Conservation (phyloP, 306 rosid genomes). For the Sicyos baderoa region DNA sequence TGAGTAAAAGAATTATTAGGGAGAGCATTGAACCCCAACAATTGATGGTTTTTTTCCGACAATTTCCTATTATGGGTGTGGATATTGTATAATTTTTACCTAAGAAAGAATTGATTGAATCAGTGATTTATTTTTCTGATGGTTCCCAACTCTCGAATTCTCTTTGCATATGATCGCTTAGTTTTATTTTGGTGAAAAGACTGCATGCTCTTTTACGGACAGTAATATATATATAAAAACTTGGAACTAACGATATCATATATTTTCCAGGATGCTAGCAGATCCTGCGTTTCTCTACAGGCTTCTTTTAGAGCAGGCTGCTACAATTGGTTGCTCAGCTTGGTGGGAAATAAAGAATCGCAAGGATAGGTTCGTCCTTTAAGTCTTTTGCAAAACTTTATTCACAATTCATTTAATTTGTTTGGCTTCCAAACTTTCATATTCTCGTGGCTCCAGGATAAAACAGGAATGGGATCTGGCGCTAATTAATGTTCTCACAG, state of each 20-base stretch:
- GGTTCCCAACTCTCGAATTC: conserved; percentile 6
- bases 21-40: too few relatives aligned
- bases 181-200: neutral
- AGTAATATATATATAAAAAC: neutral
- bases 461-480: conserved; percentile 99
- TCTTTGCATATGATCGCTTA: neutral
- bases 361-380: conserved; percentile 56
- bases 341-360: conserved; percentile 95
- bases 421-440: conserved; percentile 17
- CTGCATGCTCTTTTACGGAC: neutral
- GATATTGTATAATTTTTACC: neutral
- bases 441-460: conserved; percentile 47
- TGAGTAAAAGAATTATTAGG: too few relatives aligned
- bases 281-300: conserved; percentile 86
- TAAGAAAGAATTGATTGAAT: neutral
- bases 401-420: conserved; percentile 20
- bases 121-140: neutral
- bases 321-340: conserved; percentile 70
- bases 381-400: conserved; percentile 12
- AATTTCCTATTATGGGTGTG: neutral
- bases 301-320: conserved; percentile 74
- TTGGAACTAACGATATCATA: neutral
- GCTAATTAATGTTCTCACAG: conserved; percentile 79
- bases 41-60: neutral
- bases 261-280: conserved; percentile 75